phyloP scores from a whole-genome alignment of 2,329 filamentous ascomycete species.

The Dactylellina leptospora region DNA sequence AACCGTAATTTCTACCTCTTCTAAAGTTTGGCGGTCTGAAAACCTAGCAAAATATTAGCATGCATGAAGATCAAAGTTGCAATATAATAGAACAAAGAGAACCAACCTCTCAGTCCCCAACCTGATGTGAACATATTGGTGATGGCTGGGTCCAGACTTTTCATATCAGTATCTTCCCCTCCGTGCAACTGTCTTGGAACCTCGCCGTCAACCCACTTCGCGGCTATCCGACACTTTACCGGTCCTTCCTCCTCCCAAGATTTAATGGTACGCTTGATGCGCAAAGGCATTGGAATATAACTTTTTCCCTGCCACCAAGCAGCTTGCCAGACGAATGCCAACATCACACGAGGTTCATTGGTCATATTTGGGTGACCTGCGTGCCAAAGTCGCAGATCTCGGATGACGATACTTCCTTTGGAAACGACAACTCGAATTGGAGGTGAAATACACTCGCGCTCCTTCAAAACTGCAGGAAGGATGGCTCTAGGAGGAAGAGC shows the following conservation, averaged over 20 bases:
- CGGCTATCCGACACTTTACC: not conserved
- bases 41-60: too few relatives aligned
- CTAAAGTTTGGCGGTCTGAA: too few relatives aligned
- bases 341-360: conserved; percentile 66
- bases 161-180: conserved; percentile 1
- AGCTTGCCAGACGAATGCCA: conserved; percentile 60
- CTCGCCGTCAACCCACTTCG: conserved; percentile 12
- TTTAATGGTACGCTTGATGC: not conserved
- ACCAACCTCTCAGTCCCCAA: not conserved
- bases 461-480: conserved; percentile 61
- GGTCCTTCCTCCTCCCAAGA: conserved; percentile 15
- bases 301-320: conserved; percentile 18
- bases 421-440: conserved; percentile 66
- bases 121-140: not conserved
- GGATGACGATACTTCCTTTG: conserved; percentile 68
- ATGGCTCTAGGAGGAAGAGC: conserved; percentile 67
- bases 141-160: not conserved
- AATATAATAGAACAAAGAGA: too few relatives aligned
- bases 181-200: conserved; percentile 2
- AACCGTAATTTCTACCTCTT: too few relatives aligned
- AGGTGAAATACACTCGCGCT: conserved; percentile 60
- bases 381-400: conserved; percentile 72
- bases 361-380: conserved; percentile 70
- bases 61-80: too few relatives aligned
- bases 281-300: conserved; percentile 7